phyloP scores from a whole-genome alignment of 2,329 filamentous ascomycete genomes.

The Pseudogymnoascus sp. region DNA sequence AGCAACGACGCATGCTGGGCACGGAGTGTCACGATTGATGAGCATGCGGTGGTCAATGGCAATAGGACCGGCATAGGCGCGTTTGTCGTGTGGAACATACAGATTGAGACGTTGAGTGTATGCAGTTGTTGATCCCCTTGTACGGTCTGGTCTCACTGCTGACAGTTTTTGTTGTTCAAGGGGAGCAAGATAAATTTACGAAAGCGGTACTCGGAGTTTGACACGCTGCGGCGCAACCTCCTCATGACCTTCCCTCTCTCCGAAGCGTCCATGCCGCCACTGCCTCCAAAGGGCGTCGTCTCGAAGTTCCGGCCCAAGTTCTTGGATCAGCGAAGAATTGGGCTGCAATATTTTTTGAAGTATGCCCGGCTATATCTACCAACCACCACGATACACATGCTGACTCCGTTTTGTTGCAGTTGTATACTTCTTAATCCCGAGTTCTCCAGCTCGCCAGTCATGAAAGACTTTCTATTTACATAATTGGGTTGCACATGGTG shows the following conservation, averaged over 20 bases:
- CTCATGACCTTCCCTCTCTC: slow-evolving; percentile 76
- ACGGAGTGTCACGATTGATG: slow-evolving; percentile 50
- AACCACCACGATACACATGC: slow-evolving; percentile 1
- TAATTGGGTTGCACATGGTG: neutral
- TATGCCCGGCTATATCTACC: slow-evolving; percentile 36
- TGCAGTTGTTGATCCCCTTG: slow-evolving; percentile 28
- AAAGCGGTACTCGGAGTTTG: slow-evolving; percentile 88
- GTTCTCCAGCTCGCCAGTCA: slow-evolving; percentile 80
- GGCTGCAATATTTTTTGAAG: slow-evolving; percentile 90
- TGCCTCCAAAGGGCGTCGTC: slow-evolving; percentile 87
- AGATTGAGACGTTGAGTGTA: slow-evolving; percentile 76
- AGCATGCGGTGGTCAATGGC: slow-evolving; percentile 43
- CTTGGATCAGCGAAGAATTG: slow-evolving; percentile 72
- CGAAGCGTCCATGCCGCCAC: slow-evolving; percentile 72
- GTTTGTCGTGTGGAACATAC: slow-evolving; percentile 92
- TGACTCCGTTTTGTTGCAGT: slow-evolving; percentile 37
- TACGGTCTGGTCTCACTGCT: neutral
- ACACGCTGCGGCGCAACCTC: slow-evolving; percentile 66
- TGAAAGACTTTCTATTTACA: slow-evolving; percentile 80
- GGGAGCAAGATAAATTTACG: slow-evolving; percentile 53
- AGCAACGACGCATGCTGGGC: slow-evolving; percentile 55
- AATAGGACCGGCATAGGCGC: slow-evolving; percentile 47
- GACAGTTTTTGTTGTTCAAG: slow-evolving; percentile 31
- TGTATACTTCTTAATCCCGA: slow-evolving; percentile 89
- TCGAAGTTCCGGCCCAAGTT: slow-evolving; percentile 80